phyloP scores from a whole-genome alignment of 2,329 filamentous ascomycete genomes.

The Hypoxylon sp. region DNA sequence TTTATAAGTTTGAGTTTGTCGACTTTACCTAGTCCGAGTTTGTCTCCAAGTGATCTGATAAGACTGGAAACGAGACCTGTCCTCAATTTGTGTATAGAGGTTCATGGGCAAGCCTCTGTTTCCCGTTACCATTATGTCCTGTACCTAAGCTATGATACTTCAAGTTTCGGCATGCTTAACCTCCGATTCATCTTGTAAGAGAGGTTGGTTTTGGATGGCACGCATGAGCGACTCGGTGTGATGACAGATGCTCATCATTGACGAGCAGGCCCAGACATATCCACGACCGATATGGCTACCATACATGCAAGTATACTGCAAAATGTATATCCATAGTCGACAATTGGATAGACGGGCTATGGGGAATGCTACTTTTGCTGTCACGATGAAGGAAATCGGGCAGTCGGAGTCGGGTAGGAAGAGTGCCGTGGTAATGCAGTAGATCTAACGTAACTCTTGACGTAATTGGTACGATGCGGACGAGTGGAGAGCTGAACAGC shows the following conservation, averaged over 20 bases:
- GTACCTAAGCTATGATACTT: too few relatives aligned
- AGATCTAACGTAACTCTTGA: slow-evolving; percentile 11
- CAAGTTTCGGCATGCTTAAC: neutral
- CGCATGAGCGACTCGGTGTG: slow-evolving; percentile 13
- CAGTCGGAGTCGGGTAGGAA: neutral
- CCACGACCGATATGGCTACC: too few relatives aligned
- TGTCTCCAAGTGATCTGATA: too few relatives aligned
- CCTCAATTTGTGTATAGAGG: neutral
- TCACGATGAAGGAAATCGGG: neutral
- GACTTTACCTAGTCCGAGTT: slow-evolving; percentile 8
- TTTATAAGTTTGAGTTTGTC: too few relatives aligned
- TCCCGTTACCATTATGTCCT: neutral
- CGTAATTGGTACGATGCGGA: slow-evolving; percentile 8
- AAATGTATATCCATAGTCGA: too few relatives aligned
- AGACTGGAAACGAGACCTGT: slow-evolving; percentile 1
- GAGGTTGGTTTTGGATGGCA: neutral
- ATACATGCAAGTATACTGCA: too few relatives aligned
- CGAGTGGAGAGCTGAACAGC: slow-evolving; percentile 18
- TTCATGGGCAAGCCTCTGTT: neutral
- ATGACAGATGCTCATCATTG: slow-evolving; percentile 10
- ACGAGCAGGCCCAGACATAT: neutral
- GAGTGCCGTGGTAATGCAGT: neutral
- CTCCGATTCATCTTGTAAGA: neutral
- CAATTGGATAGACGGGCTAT: too few relatives aligned
- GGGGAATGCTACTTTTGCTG: neutral